Evolutionary conservation across 2,329 filamentous ascomycete genomes (phyloP).

Genomic region (Tolypocladium tundrense): DNA sequence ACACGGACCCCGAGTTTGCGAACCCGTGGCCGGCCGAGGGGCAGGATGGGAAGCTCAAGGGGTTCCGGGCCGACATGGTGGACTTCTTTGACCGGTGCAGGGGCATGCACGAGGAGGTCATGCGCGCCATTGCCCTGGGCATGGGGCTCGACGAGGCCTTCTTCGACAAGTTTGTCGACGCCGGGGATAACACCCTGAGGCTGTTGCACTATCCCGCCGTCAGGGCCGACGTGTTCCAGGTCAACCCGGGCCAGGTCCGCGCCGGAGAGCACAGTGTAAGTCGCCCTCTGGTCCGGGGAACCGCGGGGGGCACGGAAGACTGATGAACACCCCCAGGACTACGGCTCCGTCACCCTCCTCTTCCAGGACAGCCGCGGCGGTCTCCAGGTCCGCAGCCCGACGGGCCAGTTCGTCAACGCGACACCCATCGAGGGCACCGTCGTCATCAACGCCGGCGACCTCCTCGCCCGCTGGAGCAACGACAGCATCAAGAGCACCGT

Average conservation of each 20-base stretch:
- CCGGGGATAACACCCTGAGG: slow-evolving; percentile 60
- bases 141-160: slow-evolving; percentile 61
- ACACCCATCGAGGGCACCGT: slow-evolving; percentile 73
- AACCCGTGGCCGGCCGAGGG: slow-evolving; percentile 62
- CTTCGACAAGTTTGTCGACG: slow-evolving; percentile 68
- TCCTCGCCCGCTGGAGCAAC: slow-evolving; percentile 83
- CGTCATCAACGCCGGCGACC: slow-evolving; percentile 81
- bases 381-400: slow-evolving; percentile 55
- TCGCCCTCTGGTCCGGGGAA: background rate
- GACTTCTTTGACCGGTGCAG: slow-evolving; percentile 68
- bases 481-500: slow-evolving; percentile 84
- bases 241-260: slow-evolving; percentile 59
- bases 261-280: slow-evolving; percentile 62
- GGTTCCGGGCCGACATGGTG: slow-evolving; percentile 65
- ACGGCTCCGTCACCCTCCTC: slow-evolving; percentile 37
- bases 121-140: slow-evolving; percentile 76
- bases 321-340: too few relatives aligned
- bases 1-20: slow-evolving; percentile 47
- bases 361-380: slow-evolving; percentile 51
- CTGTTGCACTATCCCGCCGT: slow-evolving; percentile 71
- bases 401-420: slow-evolving; percentile 70
- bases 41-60: slow-evolving; percentile 27
- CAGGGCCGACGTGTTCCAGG: slow-evolving; percentile 51
- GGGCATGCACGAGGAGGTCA: slow-evolving; percentile 62
- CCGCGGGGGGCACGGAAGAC: too few relatives aligned